Evolutionary conservation across 805 yeast species (phyloP), one percentile per base, ranked within the genome.

Genomic region (Debaryomyces castellii): DNA sequence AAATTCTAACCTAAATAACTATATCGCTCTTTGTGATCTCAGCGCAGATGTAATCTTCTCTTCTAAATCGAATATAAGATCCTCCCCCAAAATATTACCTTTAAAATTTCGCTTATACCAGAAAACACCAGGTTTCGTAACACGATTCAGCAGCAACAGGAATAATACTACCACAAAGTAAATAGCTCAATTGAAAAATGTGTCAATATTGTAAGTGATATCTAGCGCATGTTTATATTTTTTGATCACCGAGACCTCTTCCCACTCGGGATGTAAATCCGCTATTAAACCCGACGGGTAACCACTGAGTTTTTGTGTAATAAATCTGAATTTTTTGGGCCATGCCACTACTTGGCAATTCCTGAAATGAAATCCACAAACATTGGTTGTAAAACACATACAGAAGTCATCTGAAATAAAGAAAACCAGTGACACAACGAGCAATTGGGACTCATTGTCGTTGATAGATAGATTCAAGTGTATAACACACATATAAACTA

Each of bases 341-440:
- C 18, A 14, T 30, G 12, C 34, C 34, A 30, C 34, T 30, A 30
- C 34, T 14, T 6, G 17, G 20, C 20, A 14, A 16, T 14, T 30
- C 34, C 34, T 30, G 34, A 30, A 30, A 30, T 30, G 34, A 30
- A 16, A 30, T 30, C 34, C 34, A 30, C 34, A 30, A 30, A 30
- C 34, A 30, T 14, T 17, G 34, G 34, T 17, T 30, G 20, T 30
- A 30, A 30, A 30, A 30, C 34, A 30, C 9, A 30, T 4, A 30
- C 34, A 30, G 20, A 30, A 30, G 34, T 30, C 34, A 14, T 30
- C 34, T 30, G 18, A 8, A 14, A 20, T 30, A 14, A 30, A 30
- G 10, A 30, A 14, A 16, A 10, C 25, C 12, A 25, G 28, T 6
- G 34, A 30, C 34, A 30, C 17, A 30, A 3, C n/a, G 24, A 16